Evolutionary conservation across 2,329 filamentous ascomycete genomes (phyloP), one percentile per base, ranked within the genome.

Genomic region (Aspergillus novoparasiticus): DNA sequence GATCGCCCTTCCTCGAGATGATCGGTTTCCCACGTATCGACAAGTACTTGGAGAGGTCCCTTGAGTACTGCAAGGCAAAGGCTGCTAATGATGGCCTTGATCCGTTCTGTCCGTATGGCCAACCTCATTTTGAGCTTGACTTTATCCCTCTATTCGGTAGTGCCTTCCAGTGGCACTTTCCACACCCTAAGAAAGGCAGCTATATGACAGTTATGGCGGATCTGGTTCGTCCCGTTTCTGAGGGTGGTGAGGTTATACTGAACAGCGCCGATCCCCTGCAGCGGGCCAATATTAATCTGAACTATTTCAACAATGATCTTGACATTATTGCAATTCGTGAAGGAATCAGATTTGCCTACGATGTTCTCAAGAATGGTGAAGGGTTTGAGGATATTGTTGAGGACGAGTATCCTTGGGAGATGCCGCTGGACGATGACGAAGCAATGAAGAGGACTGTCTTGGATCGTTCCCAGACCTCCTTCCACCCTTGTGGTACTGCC

Each of bases 71-170:
- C 11, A 74, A 76, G 16, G 76, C 73, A 56, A 82, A 82, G 64
- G 74, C 73, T 12, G 67, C 72, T 2, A 82, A 83, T 58, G 77
- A 72, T 10, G 75, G 74, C 2, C 59, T 72, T 0, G 85, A 87
- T 59, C 85, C 85, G 2, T 87, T 87, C 68, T 81, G 81, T 2
- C 85, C 85, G 0, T 78, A 75, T 3, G 85, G 84, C 8, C 85
- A 88, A 72, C 86, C 86, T 28, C 85, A 88, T 66, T 87, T 88
- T 66, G 85, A 88, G 74, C 80, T 87, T 39, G 86, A 89, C 74
- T 89, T 89, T 68, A 83, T 89, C 11, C 78, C 80, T 58, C 82
- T 88, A 78, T 89, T 89, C 70, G 75, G 81, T 45, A 75, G 75
- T 11, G 81, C 81, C 0, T 85, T 84, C 74, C 82, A 84, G 68